phyloP scores from a whole-genome alignment of 495 filamentous ascomycete species.

The Xylaria palmicola region DNA sequence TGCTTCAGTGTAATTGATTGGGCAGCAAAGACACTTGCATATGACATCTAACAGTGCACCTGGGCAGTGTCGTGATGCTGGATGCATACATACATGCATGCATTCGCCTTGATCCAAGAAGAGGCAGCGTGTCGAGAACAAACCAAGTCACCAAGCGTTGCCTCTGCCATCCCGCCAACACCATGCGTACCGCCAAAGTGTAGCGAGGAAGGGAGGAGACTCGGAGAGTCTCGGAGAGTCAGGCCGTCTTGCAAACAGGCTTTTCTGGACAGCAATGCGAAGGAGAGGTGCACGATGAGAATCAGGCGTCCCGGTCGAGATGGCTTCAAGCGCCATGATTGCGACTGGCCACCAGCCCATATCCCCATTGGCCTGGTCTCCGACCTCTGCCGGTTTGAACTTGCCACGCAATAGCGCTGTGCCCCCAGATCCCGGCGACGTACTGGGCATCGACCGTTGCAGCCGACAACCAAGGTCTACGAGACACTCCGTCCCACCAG shows the following conservation, averaged over 20 bases:
- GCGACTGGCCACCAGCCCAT: too few relatives aligned
- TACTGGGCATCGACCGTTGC: background rate
- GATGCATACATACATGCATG: constrained; percentile 17
- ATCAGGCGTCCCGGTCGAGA: too few relatives aligned
- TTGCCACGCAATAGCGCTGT: background rate
- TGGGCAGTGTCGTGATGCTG: constrained; percentile 8
- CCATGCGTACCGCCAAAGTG: too few relatives aligned
- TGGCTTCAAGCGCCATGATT: too few relatives aligned
- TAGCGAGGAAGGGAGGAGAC: background rate
- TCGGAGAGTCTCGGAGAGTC: too few relatives aligned
- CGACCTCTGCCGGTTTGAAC: too few relatives aligned
- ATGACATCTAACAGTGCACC: background rate
- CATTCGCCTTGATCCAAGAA: constrained; percentile 15
- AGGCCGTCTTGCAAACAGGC: too few relatives aligned
- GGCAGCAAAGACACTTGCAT: background rate
- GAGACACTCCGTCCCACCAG: constrained; percentile 24
- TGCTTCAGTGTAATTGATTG: background rate
- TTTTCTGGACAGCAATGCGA: too few relatives aligned
- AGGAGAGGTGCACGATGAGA: too few relatives aligned
- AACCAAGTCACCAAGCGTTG: constrained; percentile 3
- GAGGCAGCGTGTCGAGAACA: background rate
- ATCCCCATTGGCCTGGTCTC: too few relatives aligned
- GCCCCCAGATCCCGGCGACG: background rate
- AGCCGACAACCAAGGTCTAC: background rate
- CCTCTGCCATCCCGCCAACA: too few relatives aligned